phyloP scores from a whole-genome alignment of 1,284 basidiomycete species.

The Hymenochaete sp. region DNA sequence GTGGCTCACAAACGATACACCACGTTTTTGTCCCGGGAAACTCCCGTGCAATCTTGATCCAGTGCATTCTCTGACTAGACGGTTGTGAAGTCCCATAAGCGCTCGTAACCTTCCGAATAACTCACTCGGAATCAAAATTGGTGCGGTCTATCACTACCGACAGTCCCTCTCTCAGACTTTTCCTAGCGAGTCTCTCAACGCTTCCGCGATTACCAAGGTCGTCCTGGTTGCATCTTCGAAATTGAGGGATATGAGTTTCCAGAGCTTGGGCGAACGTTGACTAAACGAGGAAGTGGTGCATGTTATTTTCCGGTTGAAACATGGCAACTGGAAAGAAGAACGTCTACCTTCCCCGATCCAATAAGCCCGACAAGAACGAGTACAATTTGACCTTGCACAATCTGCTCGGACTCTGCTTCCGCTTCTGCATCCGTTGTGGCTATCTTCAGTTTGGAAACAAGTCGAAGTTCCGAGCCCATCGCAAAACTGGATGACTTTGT shows the following conservation, averaged over 20 bases:
- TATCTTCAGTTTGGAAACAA: too few relatives aligned
- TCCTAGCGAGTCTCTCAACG: constrained; percentile 49
- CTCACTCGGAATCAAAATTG: constrained; percentile 56
- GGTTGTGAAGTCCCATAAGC: constrained; percentile 1
- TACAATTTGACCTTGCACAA: constrained; percentile 35
- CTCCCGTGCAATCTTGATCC: constrained; percentile 59
- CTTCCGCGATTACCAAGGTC: constrained; percentile 45
- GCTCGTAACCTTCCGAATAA: constrained; percentile 3
- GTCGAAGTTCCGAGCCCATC: too few relatives aligned
- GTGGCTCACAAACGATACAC: constrained; percentile 59
- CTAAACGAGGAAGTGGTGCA: constrained; percentile 28
- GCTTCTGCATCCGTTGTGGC: too few relatives aligned
- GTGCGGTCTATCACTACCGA: constrained; percentile 70
- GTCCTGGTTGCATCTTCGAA: constrained; percentile 65
- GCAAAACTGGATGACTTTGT: too few relatives aligned
- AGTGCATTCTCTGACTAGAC: constrained; percentile 61
- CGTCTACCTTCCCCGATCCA: constrained; percentile 56
- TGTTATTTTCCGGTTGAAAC: constrained; percentile 1
- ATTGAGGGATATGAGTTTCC: constrained; percentile 45
- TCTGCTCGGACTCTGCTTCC: too few relatives aligned
- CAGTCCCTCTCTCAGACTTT: constrained; percentile 40
- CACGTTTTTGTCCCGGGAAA: constrained; percentile 51
- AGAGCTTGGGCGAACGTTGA: constrained; percentile 64
- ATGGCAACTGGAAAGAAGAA: neutral
- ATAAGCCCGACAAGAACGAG: constrained; percentile 62